Evolutionary conservation across 257 asterid species (phyloP).

Genomic region (Osmanthus fragrans): DNA sequence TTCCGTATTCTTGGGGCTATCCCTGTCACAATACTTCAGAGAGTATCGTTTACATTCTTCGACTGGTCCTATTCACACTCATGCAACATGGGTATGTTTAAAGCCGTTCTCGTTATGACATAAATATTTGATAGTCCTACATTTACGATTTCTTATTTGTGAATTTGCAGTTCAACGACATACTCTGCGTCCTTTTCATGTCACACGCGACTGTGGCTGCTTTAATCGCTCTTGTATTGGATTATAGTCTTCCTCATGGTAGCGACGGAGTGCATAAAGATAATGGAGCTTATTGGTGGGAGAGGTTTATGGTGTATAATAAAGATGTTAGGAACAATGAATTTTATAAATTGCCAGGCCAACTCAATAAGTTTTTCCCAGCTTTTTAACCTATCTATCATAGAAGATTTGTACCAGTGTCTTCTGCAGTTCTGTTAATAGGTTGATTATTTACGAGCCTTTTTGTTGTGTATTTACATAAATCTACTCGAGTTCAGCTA

Average conservation of each 20-base stretch:
- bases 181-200: conserved; percentile 42
- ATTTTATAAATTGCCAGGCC: conserved; percentile 59
- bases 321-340: conserved; percentile 65
- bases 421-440: neutral
- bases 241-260: conserved; percentile 43
- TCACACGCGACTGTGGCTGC: conserved; percentile 64
- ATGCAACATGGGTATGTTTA: conserved; percentile 53
- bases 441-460: neutral
- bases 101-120: neutral
- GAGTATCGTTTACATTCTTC: conserved; percentile 38
- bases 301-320: conserved; percentile 53
- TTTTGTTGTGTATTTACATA: neutral
- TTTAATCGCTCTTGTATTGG: conserved; percentile 44
- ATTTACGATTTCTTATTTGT: neutral
- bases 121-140: neutral
- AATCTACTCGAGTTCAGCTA: neutral
- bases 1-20: conserved; percentile 65
- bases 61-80: conserved; percentile 47
- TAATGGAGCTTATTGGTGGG: conserved; percentile 69
- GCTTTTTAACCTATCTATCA: conserved; percentile 32
- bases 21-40: conserved; percentile 62
- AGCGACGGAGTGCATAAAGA: conserved; percentile 43
- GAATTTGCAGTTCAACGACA: conserved; percentile 53
- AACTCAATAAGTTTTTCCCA: conserved; percentile 64
- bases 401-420: neutral